Evolutionary conservation across 106 monocot species (phyloP), one percentile per base, ranked within the genome.

Genomic region (Dendrobium huoshanense): DNA sequence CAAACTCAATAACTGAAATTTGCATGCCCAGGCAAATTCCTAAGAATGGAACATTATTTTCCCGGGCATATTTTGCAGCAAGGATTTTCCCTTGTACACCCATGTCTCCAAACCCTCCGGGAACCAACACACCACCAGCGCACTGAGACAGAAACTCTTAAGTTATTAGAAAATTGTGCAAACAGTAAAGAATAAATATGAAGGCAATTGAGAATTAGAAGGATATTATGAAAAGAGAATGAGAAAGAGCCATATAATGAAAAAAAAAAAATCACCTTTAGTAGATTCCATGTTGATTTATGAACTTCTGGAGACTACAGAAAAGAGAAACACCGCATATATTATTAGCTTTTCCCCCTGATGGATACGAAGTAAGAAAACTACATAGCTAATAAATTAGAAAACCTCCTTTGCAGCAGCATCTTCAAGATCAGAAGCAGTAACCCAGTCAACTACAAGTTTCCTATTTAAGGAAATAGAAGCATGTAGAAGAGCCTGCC

Each of bases 1-100:
- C 85, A 87, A 84, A 90, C 68, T 93, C 93, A 78, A 93, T 87
- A 9, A 93, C 90, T 44, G 93, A 86, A 80, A 85, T 88, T 67
- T 93, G 93, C 93, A 93, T 93, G 65, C 93, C 93, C 29, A 93
- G 80, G 72, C 93, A 93, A 78, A 93, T 90, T 61, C 93, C 93
- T 81, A 93, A 88, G 49, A 67, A 93, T 65, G 93, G 93, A 67
- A 93, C 47, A 79, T 87, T 87, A 61, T 90, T 93, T 81, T 93
- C 93, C 67, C 90, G 86, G 5, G 93, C 90, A 87, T 90, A 90
- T 82, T 88, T 88, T 78, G 93, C 90, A 17, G 93, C 93, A 65
- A 90, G 83, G 73, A 93, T 93, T 86, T 90, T 93, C 59, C 93
- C 93, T 80, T 90, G 76, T 0, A 93, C 93, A 11, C 93, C 93